Percentiles rank a stretch among this genome's conserved stretches.
phyloP scores from a whole-genome alignment of 768 basidiomycete genomes.

The Suillus paluster region DNA sequence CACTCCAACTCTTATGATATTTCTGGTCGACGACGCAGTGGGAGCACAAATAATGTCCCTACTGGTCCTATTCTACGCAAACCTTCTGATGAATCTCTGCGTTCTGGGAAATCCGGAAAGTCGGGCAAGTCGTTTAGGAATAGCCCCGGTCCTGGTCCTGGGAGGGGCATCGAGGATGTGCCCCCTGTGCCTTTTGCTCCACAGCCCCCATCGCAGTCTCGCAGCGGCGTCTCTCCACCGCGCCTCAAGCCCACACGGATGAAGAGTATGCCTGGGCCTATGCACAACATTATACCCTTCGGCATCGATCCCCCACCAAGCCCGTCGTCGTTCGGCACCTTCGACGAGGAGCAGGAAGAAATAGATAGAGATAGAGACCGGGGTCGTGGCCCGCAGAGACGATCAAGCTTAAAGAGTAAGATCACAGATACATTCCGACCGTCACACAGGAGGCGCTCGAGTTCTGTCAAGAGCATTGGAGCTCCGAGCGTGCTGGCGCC shows the following conservation, averaged over 20 bases:
- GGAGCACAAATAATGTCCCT: slow-evolving; percentile 25
- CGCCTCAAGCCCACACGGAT: slow-evolving; percentile 38
- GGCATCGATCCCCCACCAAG: slow-evolving; percentile 33
- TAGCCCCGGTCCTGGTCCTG: slow-evolving; percentile 9
- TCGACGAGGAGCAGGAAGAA: slow-evolving; percentile 30
- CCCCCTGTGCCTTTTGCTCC: slow-evolving; percentile 34
- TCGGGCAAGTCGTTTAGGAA: slow-evolving; percentile 37
- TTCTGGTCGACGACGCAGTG: slow-evolving; percentile 30
- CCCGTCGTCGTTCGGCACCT: slow-evolving; percentile 26
- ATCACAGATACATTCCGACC: slow-evolving; percentile 37
- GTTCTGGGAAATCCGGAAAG: slow-evolving; percentile 42
- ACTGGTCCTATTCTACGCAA: slow-evolving; percentile 29
- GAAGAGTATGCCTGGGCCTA: slow-evolving; percentile 55
- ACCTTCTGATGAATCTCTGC: slow-evolving; percentile 45
- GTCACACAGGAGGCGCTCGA: slow-evolving; percentile 36
- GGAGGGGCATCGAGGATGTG: slow-evolving; percentile 25
- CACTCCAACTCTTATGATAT: slow-evolving; percentile 8
- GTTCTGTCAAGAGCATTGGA: slow-evolving; percentile 37
- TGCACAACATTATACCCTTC: slow-evolving; percentile 23
- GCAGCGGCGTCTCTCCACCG: background rate
- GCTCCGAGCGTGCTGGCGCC: slow-evolving; percentile 32
- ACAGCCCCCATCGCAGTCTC: background rate
- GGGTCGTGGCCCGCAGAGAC: slow-evolving; percentile 31
- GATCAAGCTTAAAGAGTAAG: slow-evolving; percentile 37
- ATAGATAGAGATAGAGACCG: slow-evolving; percentile 26